phyloP scores from a whole-genome alignment of 805 yeast genomes.

The Teunomyces aglyptinius region DNA sequence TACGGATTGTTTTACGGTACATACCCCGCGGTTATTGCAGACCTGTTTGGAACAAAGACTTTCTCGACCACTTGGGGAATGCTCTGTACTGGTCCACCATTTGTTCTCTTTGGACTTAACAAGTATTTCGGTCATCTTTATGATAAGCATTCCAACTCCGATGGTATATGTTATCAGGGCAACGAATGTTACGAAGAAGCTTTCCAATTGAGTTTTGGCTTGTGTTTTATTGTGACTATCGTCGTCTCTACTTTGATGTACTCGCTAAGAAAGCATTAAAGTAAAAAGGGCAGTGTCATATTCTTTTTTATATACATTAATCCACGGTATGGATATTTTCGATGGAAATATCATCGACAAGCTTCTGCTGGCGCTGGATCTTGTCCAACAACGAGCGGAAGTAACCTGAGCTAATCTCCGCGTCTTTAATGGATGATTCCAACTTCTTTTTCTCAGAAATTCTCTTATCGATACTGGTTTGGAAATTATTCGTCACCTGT shows the following conservation, averaged over 20 bases:
- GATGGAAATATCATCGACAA: constrained; percentile 44
- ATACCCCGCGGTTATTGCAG: constrained; percentile 75
- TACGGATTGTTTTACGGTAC: constrained; percentile 74
- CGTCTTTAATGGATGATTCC: constrained; percentile 49
- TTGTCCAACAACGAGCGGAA: constrained; percentile 50
- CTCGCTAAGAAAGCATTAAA: constrained; percentile 17
- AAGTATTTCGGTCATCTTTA: constrained; percentile 55
- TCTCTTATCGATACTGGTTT: constrained; percentile 60
- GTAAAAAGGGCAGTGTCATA: neutral
- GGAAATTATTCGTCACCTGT: constrained; percentile 73
- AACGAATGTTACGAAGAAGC: constrained; percentile 39
- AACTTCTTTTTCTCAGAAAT: constrained; percentile 56
- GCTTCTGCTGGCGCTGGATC: constrained; percentile 40
- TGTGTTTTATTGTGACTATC: constrained; percentile 26
- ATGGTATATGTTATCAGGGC: constrained; percentile 39
- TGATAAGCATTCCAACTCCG: constrained; percentile 41
- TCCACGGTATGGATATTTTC: constrained; percentile 43
- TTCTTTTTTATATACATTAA: constrained; percentile 12
- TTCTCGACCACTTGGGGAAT: constrained; percentile 79
- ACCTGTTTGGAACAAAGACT: constrained; percentile 61
- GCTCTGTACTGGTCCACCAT: constrained; percentile 66
- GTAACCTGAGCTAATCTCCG: constrained; percentile 54
- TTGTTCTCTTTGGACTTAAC: constrained; percentile 53
- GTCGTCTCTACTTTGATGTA: constrained; percentile 25
- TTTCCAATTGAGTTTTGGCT: constrained; percentile 28